These are phyloP conservation scores for Penicillium digitatum DNA, from an alignment of 2,329 filamentous ascomycete genomes.

Conservation along the genomic window DNA sequence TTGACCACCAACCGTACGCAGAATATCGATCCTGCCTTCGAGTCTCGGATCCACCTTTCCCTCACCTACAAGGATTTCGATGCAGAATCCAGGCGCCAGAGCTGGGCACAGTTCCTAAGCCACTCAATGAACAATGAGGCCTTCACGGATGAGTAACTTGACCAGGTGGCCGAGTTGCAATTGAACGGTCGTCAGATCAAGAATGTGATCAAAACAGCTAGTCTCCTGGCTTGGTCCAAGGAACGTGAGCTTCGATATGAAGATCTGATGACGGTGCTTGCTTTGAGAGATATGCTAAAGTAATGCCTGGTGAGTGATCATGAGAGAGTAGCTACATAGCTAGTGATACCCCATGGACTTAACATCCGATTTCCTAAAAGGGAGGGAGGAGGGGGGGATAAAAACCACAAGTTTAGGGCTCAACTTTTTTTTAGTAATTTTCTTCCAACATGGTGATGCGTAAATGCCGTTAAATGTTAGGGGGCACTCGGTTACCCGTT, in stretches of 20 bases:
- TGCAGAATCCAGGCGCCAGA: conserved; percentile 31
- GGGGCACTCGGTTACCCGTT: not conserved
- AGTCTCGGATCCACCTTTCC: conserved; percentile 44
- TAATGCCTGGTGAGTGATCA: not conserved
- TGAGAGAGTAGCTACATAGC: not conserved
- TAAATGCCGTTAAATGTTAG: too few species aligned
- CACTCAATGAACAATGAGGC: conserved; percentile 10
- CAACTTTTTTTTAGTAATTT: not conserved
- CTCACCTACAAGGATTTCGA: conserved; percentile 42
- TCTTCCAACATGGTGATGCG: not conserved
- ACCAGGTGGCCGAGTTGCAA: conserved; percentile 20
- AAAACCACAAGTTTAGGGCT: not conserved
- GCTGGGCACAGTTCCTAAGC: conserved; percentile 47
- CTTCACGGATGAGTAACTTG: conserved; percentile 24
- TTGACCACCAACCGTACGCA: conserved; percentile 52
- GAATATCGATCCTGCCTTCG: conserved; percentile 49
- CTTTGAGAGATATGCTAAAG: not conserved
- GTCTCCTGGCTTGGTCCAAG: conserved; percentile 36
- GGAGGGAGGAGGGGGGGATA: too few species aligned
- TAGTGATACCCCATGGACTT: not conserved
- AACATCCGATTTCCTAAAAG: not conserved
- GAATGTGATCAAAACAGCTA: conserved; percentile 44
- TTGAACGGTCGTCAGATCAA: conserved; percentile 44
- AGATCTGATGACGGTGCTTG: conserved; percentile 21
- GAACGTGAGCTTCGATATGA: conserved; percentile 16